A percentile compares a stretch with the other conserved stretches of the same genome.
Conservation (phyloP, 2,329 filamentous ascomycete genomes). For the Hypocreales sp. region DNA sequence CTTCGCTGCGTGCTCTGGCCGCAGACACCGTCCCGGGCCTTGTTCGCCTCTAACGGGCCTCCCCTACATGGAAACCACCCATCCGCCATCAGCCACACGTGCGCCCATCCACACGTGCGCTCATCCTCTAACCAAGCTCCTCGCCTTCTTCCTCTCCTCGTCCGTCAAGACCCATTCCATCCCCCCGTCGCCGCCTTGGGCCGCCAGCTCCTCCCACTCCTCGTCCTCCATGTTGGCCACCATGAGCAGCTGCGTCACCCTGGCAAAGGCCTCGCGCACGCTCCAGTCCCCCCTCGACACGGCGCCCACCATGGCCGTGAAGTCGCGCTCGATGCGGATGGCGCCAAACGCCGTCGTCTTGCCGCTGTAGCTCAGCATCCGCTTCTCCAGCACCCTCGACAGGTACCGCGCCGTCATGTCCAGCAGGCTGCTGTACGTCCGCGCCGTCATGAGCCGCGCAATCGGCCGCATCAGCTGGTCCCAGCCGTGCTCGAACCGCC, state of each 20-base stretch:
- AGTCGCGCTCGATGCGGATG: slow-evolving; percentile 69
- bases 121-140: slow-evolving; percentile 42
- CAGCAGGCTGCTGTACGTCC: slow-evolving; percentile 63
- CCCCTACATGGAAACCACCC: not conserved
- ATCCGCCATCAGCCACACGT: not conserved
- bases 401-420: slow-evolving; percentile 61
- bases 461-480: slow-evolving; percentile 73
- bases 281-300: slow-evolving; percentile 60
- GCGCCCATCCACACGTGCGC: not conserved
- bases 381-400: slow-evolving; percentile 68
- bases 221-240: slow-evolving; percentile 92
- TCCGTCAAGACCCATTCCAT: slow-evolving; percentile 57
- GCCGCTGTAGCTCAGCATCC: slow-evolving; percentile 67
- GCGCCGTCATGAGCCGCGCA: slow-evolving; percentile 65
- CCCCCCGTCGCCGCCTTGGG: slow-evolving; percentile 38
- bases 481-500: slow-evolving; percentile 76
- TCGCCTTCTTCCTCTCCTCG: slow-evolving; percentile 60
- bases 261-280: slow-evolving; percentile 60
- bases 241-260: slow-evolving; percentile 67
- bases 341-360: slow-evolving; percentile 70
- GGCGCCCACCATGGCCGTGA: slow-evolving; percentile 56
- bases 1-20: too few relatives aligned
- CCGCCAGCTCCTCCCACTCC: slow-evolving; percentile 68
- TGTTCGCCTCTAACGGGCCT: too few relatives aligned
- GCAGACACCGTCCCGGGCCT: too few relatives aligned